phyloP scores from a whole-genome alignment of 78 protist species.

The Dictyostelium discoideum region DNA sequence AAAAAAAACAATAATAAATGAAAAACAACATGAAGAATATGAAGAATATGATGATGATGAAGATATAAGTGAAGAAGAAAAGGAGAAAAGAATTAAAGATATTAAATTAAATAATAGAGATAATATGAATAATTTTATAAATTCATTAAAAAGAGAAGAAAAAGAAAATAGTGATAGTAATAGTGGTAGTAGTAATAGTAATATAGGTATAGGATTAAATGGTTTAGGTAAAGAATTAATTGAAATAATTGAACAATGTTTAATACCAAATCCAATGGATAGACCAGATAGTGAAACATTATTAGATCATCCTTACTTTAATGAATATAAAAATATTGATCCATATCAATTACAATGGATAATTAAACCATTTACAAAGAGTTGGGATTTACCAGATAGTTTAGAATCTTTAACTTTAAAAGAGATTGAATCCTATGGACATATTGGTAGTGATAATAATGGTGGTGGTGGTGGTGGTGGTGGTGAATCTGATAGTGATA shows the following conservation, averaged over 20 bases:
- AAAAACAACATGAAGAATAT: background rate
- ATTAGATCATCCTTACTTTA: constrained; percentile 71
- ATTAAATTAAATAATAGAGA: background rate
- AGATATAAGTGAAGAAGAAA: background rate
- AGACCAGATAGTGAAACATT: constrained; percentile 41
- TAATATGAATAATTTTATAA: background rate
- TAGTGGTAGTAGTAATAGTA: background rate
- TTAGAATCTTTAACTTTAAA: background rate
- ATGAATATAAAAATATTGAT: background rate
- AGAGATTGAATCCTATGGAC: background rate
- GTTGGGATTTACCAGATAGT: constrained; percentile 37
- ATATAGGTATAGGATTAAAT: background rate
- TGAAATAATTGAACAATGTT: constrained; percentile 28
- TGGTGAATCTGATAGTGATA: background rate
- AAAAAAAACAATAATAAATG: background rate
- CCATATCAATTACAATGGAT: constrained; percentile 6
- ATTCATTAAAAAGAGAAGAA: background rate
- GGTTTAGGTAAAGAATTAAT: background rate
- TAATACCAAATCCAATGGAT: constrained; percentile 23
- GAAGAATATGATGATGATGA: background rate
- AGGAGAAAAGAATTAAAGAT: background rate
- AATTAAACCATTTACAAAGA: constrained; percentile 28
- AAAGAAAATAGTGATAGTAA: background rate
- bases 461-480: background rate
- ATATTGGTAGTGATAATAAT: background rate